phyloP scores from a whole-genome alignment of 139 green algal species.

The Nannochloris sp. region DNA sequence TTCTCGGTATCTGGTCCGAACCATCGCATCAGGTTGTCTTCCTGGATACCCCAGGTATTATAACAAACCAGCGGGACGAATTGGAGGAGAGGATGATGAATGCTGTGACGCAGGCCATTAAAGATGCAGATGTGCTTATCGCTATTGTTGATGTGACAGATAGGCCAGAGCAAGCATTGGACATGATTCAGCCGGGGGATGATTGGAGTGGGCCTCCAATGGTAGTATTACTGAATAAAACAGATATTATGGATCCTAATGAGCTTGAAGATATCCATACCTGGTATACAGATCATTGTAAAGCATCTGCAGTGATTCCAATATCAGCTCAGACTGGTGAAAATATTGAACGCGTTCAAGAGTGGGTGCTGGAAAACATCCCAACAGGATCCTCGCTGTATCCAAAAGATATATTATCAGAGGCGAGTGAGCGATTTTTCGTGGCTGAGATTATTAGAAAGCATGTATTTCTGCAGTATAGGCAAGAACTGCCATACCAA shows the following conservation, averaged over 20 bases:
- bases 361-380: slow-evolving; percentile 61
- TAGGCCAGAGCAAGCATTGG: slow-evolving; percentile 41
- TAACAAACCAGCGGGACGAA: slow-evolving; percentile 52
- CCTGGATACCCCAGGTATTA: slow-evolving; percentile 89
- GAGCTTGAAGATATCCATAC: slow-evolving; percentile 30
- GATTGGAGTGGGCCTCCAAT: slow-evolving; percentile 58
- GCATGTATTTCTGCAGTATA: slow-evolving; percentile 87
- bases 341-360: slow-evolving; percentile 40
- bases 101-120: slow-evolving; percentile 56
- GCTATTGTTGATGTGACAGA: slow-evolving; percentile 60
- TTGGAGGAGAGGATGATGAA: slow-evolving; percentile 92
- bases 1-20: slow-evolving; percentile 74
- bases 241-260: slow-evolving; percentile 44
- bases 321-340: slow-evolving; percentile 30
- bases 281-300: slow-evolving; percentile 34
- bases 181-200: slow-evolving; percentile 60
- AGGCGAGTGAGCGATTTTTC: slow-evolving; percentile 93
- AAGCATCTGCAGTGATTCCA: slow-evolving; percentile 26
- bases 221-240: slow-evolving; percentile 76
- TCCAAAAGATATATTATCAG: slow-evolving; percentile 67
- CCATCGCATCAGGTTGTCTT: slow-evolving; percentile 66
- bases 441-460: slow-evolving; percentile 93
- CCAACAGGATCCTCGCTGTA: slow-evolving; percentile 75
- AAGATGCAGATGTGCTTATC: slow-evolving; percentile 74
- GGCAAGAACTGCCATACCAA: slow-evolving; percentile 85